Base-by-base conservation (phyloP, 1,284 basidiomycete genomes). In the Golubevia pallescens region DNA sequence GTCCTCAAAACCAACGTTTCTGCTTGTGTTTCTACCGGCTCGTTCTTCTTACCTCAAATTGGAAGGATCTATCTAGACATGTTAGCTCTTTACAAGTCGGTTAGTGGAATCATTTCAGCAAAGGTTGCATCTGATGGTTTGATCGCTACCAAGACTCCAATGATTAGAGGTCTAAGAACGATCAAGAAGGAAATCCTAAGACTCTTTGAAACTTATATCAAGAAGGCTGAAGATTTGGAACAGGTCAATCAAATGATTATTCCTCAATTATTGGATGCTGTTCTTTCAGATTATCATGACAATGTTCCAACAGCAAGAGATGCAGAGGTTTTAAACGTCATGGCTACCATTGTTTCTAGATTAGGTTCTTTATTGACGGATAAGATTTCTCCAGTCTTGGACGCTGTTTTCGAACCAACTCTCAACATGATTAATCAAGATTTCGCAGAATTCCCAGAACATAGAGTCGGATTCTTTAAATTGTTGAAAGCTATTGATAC, bases 181-280 rank as follows among this genome's bases (percentile, higher is more conserved):
- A 96, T 99, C 84, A 99, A 99, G 88, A 99, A 99, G 88, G 97
- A 99, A 87, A 95, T 99, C 60, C 87, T 99, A 77, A 95, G 94
- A 87, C 87, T 86, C 5, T 97, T 99, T 89, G 97, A 99, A 87
- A 98, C 94, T 1, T 98, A 98, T 87, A 93, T 99, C 86, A 93
- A 92, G 87, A 94, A 94, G 86, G 95, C 96, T 10, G 95, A 98
- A 86, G 96, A 99, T 82, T 89, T 97, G 28, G 95, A 99, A 61
- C 90, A 92, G 16, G 93, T 98, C 70, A 97, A 97, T 86, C 88
- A 86, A 73, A 95, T 92, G 83, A 92, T 99, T 81, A 97, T 99
- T 86, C 97, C 97, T 10, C 95, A 95, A 56, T 88, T 99, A 58
- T 89, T 99, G 57, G 97, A 99, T 79, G 95, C 97, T 54, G 95